These are phyloP conservation scores for Penicillium nucicola DNA, from an alignment of 495 filamentous ascomycete genomes.

Conservation along the genomic window DNA sequence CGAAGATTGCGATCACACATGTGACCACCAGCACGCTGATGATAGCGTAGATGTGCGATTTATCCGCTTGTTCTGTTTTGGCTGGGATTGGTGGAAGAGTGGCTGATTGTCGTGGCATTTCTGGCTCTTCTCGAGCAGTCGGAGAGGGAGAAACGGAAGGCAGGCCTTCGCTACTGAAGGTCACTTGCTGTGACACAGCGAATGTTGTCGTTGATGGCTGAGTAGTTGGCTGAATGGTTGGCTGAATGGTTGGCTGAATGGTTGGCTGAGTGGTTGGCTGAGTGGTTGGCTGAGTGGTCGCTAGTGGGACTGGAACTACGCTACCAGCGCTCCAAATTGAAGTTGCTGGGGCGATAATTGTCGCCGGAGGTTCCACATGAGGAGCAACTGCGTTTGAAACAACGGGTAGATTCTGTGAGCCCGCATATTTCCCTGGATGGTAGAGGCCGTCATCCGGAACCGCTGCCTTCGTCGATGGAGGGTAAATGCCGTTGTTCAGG, in stretches of 20 bases:
- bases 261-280: not conserved
- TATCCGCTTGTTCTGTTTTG: not conserved
- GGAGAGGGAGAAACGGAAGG: not conserved
- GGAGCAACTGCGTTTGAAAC: not conserved
- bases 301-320: not conserved
- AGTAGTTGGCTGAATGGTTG: no score
- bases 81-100: not conserved
- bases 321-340: not conserved
- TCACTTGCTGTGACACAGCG: no score
- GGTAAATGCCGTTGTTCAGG: not conserved
- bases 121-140: not conserved
- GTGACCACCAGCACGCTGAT: not conserved
- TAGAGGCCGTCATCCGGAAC: not conserved
- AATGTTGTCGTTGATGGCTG: no score
- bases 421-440: not conserved
- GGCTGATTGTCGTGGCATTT: not conserved
- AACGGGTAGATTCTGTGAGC: not conserved
- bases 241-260: no score
- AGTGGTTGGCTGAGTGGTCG: not conserved
- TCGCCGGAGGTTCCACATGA: not conserved
- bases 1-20: not conserved
- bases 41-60: not conserved
- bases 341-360: not conserved
- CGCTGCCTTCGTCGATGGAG: not conserved
- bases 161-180: not conserved